Percentiles rank a stretch among this genome's conserved stretches.
phyloP scores from a whole-genome alignment of 129 eudicot species.

The Chrysanthemum makinoi region DNA sequence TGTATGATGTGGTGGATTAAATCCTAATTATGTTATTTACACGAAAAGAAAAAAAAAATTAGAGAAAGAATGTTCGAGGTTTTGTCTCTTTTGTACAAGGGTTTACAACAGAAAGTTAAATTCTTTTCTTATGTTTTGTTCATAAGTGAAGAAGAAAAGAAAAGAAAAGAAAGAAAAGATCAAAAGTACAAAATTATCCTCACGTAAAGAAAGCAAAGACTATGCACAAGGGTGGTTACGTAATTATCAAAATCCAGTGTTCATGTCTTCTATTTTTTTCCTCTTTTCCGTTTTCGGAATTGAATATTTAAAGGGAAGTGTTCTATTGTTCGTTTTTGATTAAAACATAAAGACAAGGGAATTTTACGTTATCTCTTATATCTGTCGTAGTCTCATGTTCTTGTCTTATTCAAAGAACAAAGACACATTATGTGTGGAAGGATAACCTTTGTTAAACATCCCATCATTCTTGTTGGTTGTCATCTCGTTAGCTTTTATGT shows the following conservation, averaged over 20 bases:
- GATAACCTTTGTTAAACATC: not conserved
- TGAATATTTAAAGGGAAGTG: not conserved
- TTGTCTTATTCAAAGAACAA: too few species aligned
- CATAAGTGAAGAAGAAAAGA: slow-evolving; percentile 14
- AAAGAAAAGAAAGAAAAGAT: not conserved
- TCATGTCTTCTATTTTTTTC: slow-evolving; percentile 13
- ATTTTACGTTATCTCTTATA: slow-evolving; percentile 14
- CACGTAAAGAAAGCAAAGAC: slow-evolving; percentile 16
- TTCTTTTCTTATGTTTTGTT: slow-evolving; percentile 28
- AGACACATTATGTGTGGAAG: too few species aligned
- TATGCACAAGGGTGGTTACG: slow-evolving; percentile 13
- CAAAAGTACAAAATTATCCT: slow-evolving; percentile 3
- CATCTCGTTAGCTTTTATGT: slow-evolving; percentile 18
- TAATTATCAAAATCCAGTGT: slow-evolving; percentile 22
- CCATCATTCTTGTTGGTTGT: slow-evolving; percentile 16
- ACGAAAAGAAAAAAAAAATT: too few species aligned
- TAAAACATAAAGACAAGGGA: not conserved
- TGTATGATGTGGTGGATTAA: slow-evolving; percentile 9
- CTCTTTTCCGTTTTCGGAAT: slow-evolving; percentile 17
- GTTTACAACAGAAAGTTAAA: slow-evolving; percentile 17
- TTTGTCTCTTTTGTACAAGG: not conserved
- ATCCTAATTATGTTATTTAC: too few species aligned
- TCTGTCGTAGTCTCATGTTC: not conserved
- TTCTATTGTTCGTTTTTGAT: slow-evolving; percentile 1
- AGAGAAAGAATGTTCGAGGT: too few species aligned